Conservation (phyloP, 2,329 filamentous ascomycete genomes). For the Diplodia scrobiculata region DNA sequence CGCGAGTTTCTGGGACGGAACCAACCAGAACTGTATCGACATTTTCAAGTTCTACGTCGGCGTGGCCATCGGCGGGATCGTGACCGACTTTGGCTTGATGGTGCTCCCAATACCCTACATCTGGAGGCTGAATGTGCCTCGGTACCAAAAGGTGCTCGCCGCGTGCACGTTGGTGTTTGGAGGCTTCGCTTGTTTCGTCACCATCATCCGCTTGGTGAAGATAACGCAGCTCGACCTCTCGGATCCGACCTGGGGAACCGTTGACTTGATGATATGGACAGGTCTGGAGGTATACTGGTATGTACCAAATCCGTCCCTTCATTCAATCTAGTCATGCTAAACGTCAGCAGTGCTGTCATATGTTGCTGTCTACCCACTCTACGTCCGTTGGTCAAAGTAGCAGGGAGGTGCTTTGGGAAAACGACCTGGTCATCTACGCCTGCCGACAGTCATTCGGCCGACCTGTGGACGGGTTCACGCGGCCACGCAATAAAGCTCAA, state of each 20-base stretch:
- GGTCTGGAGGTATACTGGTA: not conserved
- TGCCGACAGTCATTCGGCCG: not conserved
- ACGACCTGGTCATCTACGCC: not conserved
- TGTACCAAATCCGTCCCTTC: not conserved
- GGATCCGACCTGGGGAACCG: not conserved
- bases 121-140: not conserved
- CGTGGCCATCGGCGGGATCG: not conserved
- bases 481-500: not conserved
- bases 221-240: not conserved
- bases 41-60: not conserved
- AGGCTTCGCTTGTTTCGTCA: constrained; percentile 1
- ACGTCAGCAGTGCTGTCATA: not conserved
- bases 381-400: not conserved
- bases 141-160: not conserved
- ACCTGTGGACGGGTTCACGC: not conserved
- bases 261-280: constrained; percentile 3
- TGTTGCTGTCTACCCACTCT: not conserved
- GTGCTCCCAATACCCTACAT: not conserved
- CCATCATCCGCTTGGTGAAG: not conserved
- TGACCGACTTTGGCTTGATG: not conserved
- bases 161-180: not conserved
- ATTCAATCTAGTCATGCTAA: not conserved
- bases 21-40: not conserved
- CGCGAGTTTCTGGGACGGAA: not conserved
- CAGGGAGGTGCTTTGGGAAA: not conserved